Evolutionary conservation across 2,329 filamentous ascomycete species (phyloP).

Genomic region (Lecanicillium sp.): DNA sequence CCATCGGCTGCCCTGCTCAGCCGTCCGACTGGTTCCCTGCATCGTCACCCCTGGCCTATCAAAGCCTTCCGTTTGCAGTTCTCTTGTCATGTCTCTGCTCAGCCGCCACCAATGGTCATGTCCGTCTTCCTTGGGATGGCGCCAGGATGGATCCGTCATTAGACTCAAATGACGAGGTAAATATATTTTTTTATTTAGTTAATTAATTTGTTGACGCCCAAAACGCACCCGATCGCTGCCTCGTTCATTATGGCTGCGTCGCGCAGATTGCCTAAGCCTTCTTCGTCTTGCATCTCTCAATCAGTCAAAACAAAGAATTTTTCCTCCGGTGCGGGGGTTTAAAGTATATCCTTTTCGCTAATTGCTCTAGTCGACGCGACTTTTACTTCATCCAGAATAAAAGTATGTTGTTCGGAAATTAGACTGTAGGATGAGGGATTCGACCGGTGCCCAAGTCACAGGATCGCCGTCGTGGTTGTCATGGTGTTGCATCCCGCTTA

Average conservation of each 20-base stretch:
- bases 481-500: conserved; percentile 14
- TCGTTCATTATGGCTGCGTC: conserved; percentile 11
- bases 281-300: not conserved
- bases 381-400: not conserved
- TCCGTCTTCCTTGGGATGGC: conserved; percentile 3
- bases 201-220: conserved; percentile 1
- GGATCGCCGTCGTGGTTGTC: conserved; percentile 12
- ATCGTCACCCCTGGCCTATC: conserved; percentile 8
- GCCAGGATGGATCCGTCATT: conserved; percentile 13
- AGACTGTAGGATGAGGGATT: conserved; percentile 9
- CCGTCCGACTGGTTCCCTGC: conserved; percentile 11
- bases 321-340: not conserved
- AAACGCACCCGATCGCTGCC: conserved; percentile 9
- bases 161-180: conserved; percentile 11
- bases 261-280: conserved; percentile 10
- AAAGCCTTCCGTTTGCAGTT: not conserved
- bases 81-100: conserved; percentile 9
- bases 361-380: not conserved
- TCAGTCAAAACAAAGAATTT: not conserved
- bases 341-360: not conserved
- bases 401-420: not conserved
- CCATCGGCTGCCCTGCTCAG: not conserved
- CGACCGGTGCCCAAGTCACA: conserved; percentile 1
- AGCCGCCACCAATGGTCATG: conserved; percentile 13
- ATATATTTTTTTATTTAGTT: not conserved